These are phyloP conservation scores for Amphicarpaea edgeworthii DNA, from an alignment of 306 rosid species.

Conservation along the genomic window DNA sequence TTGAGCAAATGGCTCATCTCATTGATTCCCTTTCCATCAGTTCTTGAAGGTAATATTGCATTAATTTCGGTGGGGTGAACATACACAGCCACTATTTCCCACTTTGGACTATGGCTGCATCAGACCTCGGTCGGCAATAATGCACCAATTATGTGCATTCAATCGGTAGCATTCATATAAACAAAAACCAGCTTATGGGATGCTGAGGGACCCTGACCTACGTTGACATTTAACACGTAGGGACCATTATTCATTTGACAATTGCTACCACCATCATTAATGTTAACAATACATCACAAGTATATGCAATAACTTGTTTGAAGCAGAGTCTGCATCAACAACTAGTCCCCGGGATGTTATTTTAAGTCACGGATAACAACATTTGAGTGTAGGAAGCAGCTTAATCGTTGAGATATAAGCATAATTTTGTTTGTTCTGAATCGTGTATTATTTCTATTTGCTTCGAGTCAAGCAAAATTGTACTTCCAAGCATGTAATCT, in stretches of 20 bases:
- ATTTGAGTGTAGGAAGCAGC: constrained; percentile 31
- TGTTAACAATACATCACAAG: constrained; percentile 39
- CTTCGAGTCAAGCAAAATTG: constrained; percentile 28
- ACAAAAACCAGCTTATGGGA: constrained; percentile 29
- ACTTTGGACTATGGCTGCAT: constrained; percentile 36
- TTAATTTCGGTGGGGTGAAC: constrained; percentile 39
- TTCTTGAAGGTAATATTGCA: constrained; percentile 36
- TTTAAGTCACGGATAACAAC: constrained; percentile 21
- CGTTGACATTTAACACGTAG: constrained; percentile 41
- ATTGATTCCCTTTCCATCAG: constrained; percentile 28
- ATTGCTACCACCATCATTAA: constrained; percentile 7
- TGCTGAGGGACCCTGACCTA: constrained; percentile 39
- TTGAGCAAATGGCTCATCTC: constrained; percentile 24
- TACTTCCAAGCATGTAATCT: constrained; percentile 16
- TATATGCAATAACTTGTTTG: constrained; percentile 37
- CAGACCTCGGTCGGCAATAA: constrained; percentile 14
- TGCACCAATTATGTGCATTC: constrained; percentile 41
- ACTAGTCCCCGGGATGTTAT: constrained; percentile 29
- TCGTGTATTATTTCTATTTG: constrained; percentile 27
- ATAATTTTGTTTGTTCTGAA: constrained; percentile 30
- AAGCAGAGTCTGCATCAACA: constrained; percentile 58
- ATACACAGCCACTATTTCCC: constrained; percentile 10
- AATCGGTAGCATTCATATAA: constrained; percentile 23
- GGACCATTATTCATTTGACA: constrained; percentile 36
- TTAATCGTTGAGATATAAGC: constrained; percentile 36